A percentile compares a stretch with the other conserved stretches of the same genome.
phyloP scores from a whole-genome alignment of 352 stramenopile species.

The Phytophthora pisi region DNA sequence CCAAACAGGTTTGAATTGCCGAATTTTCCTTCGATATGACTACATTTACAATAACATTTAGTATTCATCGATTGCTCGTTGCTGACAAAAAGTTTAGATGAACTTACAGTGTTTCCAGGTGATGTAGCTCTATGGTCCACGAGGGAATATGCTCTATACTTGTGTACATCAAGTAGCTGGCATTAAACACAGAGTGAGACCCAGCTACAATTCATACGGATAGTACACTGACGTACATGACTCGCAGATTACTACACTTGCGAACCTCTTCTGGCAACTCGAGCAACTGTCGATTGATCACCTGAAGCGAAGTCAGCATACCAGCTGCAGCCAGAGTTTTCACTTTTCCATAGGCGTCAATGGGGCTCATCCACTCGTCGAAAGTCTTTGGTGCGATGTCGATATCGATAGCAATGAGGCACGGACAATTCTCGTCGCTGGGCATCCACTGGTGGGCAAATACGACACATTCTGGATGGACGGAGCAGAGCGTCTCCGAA shows the following conservation, averaged over 20 bases:
- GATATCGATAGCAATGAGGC: slow-evolving; percentile 27
- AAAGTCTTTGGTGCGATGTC: slow-evolving; percentile 1
- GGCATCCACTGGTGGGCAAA: slow-evolving; percentile 24
- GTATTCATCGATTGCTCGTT: too few relatives aligned
- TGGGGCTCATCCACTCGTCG: slow-evolving; percentile 9
- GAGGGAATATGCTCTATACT: slow-evolving; percentile 6
- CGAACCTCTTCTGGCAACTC: slow-evolving; percentile 33
- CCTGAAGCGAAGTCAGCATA: slow-evolving; percentile 38
- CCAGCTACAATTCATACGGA: neutral
- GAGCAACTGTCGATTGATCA: slow-evolving; percentile 41
- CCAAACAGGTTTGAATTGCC: slow-evolving; percentile 13
- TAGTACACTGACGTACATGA: slow-evolving; percentile 6
- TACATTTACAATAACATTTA: neutral
- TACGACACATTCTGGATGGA: slow-evolving; percentile 30
- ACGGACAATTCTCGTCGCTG: slow-evolving; percentile 27
- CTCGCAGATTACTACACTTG: slow-evolving; percentile 15
- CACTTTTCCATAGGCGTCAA: slow-evolving; percentile 25
- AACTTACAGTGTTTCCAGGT: slow-evolving; percentile 28
- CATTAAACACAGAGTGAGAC: neutral
- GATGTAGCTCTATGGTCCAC: slow-evolving; percentile 16
- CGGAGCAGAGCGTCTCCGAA: slow-evolving; percentile 10
- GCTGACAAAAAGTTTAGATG: neutral
- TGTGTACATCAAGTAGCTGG: slow-evolving; percentile 25
- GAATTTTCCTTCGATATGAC: slow-evolving; percentile 31
- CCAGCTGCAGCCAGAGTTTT: slow-evolving; percentile 31